Percentiles rank a stretch among this genome's conserved stretches.
These are phyloP conservation scores for Populus davidiana DNA, from an alignment of 345 rosid genomes.

Conservation along the genomic window DNA sequence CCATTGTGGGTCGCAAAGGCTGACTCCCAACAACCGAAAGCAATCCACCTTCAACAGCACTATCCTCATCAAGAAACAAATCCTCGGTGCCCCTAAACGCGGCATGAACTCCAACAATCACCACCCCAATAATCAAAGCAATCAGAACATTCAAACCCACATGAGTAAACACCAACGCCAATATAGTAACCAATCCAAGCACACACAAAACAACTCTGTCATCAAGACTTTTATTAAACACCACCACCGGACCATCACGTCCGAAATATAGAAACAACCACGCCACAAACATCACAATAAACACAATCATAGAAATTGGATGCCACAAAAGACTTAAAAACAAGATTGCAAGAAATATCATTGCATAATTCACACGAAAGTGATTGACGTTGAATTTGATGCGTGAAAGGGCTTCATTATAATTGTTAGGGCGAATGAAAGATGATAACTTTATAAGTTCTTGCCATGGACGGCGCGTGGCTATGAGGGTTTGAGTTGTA, in stretches of 20 bases:
- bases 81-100: slow-evolving; percentile 59
- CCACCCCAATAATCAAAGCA: slow-evolving; percentile 52
- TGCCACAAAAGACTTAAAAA: slow-evolving; percentile 79
- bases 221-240: slow-evolving; percentile 45
- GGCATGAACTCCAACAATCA: slow-evolving; percentile 60
- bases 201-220: slow-evolving; percentile 49
- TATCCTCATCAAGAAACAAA: slow-evolving; percentile 70
- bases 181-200: slow-evolving; percentile 55
- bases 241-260: slow-evolving; percentile 56
- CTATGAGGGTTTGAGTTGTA: slow-evolving; percentile 40
- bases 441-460: slow-evolving; percentile 48
- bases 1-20: slow-evolving; percentile 40
- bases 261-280: slow-evolving; percentile 81
- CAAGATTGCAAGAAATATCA: slow-evolving; percentile 49
- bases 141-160: slow-evolving; percentile 74
- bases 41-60: slow-evolving; percentile 59
- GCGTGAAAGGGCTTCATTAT: slow-evolving; percentile 54
- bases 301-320: slow-evolving; percentile 69
- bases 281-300: slow-evolving; percentile 51
- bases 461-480: slow-evolving; percentile 79
- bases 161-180: slow-evolving; percentile 68
- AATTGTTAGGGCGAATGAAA: slow-evolving; percentile 54
- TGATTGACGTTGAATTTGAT: slow-evolving; percentile 48
- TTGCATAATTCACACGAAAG: slow-evolving; percentile 75
- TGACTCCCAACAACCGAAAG: slow-evolving; percentile 52